Evolutionary conservation across 805 yeast species (phyloP), one percentile per base, ranked within the genome.

Genomic region (Wickerhamiella shivajii): DNA sequence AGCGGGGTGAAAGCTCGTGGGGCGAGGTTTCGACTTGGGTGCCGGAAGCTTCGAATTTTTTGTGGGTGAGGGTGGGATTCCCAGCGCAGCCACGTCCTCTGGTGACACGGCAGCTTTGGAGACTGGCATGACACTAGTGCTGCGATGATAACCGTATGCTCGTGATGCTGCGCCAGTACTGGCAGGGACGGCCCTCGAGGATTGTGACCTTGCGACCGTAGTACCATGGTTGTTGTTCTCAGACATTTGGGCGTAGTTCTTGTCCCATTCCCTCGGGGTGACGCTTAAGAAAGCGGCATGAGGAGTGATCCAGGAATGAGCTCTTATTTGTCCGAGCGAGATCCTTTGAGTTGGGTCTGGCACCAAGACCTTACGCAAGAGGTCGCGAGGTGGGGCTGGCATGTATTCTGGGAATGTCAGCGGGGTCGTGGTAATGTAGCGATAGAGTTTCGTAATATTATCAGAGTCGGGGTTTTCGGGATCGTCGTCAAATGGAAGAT

Each of bases 401-500:
- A 90, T 72, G 51, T 81, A 85, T 53, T 85, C 96, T 0, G 98
- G 98, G 57, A 90, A 90, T 3, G 95, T 90, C 47, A 90, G 63
- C 3, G 94, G 81, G 1, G 96, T 83, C 33, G 74, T 67, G 16
- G 95, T 83, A 43, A 90, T 90, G 59, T 90, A 90, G 50, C 77
- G 80, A 59, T 90, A 90, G 39, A 90, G 64, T 51, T 77, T 75
- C 15, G 85, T 80, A 50, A 90, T 87, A 56, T 90, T 92, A 37
- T 85, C 79, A 33, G 96, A 94, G 52, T 87, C 95, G 22, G 95
- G 97, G 51, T 90, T 90, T 35, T 78, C 77, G 14, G 94, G 90
- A 54, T 90, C 98, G 56, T 90, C 98, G 51, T 90, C 98, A 63
- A 83, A 90, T 1, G 98, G 98, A 40, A 90, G 64, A 55, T 90